These are phyloP conservation scores for Bidens hawaiensis DNA, from an alignment of 140 eudicot genomes.

Conservation along the genomic window DNA sequence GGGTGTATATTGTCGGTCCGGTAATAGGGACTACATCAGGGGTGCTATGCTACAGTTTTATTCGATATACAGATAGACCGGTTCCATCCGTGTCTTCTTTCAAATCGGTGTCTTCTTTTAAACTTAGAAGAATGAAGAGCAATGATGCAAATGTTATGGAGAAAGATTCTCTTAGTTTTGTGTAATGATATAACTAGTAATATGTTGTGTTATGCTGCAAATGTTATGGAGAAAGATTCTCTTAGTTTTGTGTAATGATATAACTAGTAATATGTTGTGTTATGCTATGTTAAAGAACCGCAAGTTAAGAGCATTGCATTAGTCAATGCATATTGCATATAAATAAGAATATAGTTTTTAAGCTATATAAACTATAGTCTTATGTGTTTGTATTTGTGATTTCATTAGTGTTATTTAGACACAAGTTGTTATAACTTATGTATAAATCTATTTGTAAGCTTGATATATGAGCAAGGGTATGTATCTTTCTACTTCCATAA, in stretches of 20 bases:
- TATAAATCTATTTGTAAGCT: no score
- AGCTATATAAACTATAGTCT: no score
- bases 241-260: constrained; percentile 24
- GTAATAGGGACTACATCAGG: constrained; percentile 62
- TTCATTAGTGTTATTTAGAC: no score
- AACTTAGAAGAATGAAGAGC: constrained; percentile 49
- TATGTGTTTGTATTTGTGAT: no score
- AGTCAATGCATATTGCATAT: no score
- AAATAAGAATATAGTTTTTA: no score
- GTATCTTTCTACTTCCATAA: no score
- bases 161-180: constrained; percentile 26
- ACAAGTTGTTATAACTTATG: no score
- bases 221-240: constrained; percentile 10
- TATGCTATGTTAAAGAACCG: no score
- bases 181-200: constrained; percentile 12
- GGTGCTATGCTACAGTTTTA: constrained; percentile 56
- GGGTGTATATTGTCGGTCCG: constrained; percentile 83
- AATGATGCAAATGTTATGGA: constrained; percentile 3
- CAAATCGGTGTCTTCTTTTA: constrained; percentile 40
- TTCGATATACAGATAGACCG: constrained; percentile 49
- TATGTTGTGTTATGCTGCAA: no score
- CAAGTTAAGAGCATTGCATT: no score
- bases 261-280: background rate
- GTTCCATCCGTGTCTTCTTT: constrained; percentile 39
- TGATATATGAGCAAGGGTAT: no score